Conservation (phyloP, 1,284 basidiomycete genomes). For the Baeospora myosura region DNA sequence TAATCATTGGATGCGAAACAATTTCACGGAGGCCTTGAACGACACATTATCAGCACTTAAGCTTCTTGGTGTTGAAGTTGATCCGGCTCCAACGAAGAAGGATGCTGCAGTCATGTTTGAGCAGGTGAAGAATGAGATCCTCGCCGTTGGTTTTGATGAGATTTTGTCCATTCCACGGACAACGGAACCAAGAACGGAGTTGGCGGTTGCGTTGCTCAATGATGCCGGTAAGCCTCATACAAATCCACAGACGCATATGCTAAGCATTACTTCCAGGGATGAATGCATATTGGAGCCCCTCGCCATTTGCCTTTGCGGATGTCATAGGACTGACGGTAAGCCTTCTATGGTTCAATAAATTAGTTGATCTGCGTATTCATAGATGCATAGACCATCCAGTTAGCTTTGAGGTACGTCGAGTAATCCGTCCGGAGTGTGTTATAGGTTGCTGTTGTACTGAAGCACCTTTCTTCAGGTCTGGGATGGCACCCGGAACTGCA, state of each 20-base stretch:
- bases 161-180: slow-evolving; percentile 56
- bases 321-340: slow-evolving; percentile 59
- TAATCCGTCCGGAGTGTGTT: no score
- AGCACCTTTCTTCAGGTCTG: slow-evolving; percentile 35
- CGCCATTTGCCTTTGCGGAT: slow-evolving; percentile 47
- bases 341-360: slow-evolving; percentile 11
- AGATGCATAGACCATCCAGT: slow-evolving; percentile 49
- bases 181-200: slow-evolving; percentile 47
- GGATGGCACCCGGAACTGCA: slow-evolving; percentile 59
- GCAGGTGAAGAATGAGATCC: slow-evolving; percentile 60
- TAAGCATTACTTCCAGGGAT: slow-evolving; percentile 32
- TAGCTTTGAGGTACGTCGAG: slow-evolving; percentile 49
- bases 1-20: slow-evolving; percentile 54
- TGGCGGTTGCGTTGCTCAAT: slow-evolving; percentile 57
- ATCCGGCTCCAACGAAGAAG: slow-evolving; percentile 40
- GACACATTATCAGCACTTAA: slow-evolving; percentile 55
- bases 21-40: slow-evolving; percentile 46
- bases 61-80: slow-evolving; percentile 54
- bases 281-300: slow-evolving; percentile 62
- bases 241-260: no score
- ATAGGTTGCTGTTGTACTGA: no score
- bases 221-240: slow-evolving; percentile 46
- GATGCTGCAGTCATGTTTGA: slow-evolving; percentile 59
- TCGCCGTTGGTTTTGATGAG: slow-evolving; percentile 60
- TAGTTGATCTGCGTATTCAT: slow-evolving; percentile 3